phyloP scores from a whole-genome alignment of 2,329 filamentous ascomycete species.

The Xylariaceae sp. region DNA sequence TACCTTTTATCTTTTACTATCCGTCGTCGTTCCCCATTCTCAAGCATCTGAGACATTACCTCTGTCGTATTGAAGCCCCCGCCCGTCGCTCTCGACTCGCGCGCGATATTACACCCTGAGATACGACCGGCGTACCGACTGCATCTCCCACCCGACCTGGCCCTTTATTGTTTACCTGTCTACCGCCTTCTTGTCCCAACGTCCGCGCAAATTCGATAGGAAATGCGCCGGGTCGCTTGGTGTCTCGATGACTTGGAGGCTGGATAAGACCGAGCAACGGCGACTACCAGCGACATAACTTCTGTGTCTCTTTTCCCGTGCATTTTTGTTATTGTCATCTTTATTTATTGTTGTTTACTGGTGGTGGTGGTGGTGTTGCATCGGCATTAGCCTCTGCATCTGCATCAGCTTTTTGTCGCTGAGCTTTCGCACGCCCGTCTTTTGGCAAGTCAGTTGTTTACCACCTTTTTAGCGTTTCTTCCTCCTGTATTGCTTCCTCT shows the following conservation, averaged over 20 bases:
- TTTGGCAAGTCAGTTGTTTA: constrained; percentile 8
- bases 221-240: constrained; percentile 30
- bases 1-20: not conserved
- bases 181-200: constrained; percentile 6
- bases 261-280: constrained; percentile 28
- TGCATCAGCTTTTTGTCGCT: not conserved
- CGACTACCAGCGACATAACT: constrained; percentile 25
- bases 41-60: constrained; percentile 2
- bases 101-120: constrained; percentile 6
- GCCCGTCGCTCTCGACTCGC: constrained; percentile 9
- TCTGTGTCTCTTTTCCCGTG: not conserved
- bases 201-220: constrained; percentile 28
- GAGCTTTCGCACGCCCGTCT: constrained; percentile 5
- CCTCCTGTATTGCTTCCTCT: not conserved
- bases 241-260: constrained; percentile 30
- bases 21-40: not conserved
- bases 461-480: not conserved
- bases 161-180: constrained; percentile 8
- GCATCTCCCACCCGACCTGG: constrained; percentile 1
- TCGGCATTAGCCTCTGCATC: not conserved
- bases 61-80: constrained; percentile 5
- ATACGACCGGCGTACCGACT: constrained; percentile 6
- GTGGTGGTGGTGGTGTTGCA: not conserved
- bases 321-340: not conserved
- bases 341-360: not conserved